These are phyloP conservation scores for Fusarium sp. DNA, from an alignment of 2,329 filamentous ascomycete genomes.

Conservation along the genomic window DNA sequence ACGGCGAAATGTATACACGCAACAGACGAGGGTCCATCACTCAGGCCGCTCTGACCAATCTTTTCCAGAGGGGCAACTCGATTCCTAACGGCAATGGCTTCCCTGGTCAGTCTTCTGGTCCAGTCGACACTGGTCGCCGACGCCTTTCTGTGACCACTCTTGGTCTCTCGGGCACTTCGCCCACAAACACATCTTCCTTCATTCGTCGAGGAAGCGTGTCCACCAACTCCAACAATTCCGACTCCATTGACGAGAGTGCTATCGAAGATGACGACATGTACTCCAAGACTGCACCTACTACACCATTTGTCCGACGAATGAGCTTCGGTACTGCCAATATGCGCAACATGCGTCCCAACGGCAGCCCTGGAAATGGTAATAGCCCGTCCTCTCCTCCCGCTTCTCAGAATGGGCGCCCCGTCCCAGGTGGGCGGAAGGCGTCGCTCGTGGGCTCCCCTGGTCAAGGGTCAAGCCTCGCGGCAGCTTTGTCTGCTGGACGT, in stretches of 20 bases:
- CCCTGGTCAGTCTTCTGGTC: conserved; percentile 51
- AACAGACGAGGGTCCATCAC: conserved; percentile 68
- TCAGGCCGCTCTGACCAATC: conserved; percentile 65
- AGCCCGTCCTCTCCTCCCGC: conserved; percentile 56
- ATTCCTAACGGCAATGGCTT: conserved; percentile 58
- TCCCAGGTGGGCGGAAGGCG: conserved; percentile 49
- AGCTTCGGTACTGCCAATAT: conserved; percentile 88
- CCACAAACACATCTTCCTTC: conserved; percentile 65
- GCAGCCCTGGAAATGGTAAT: conserved; percentile 74
- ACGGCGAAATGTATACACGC: conserved; percentile 56
- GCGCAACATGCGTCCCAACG: conserved; percentile 64
- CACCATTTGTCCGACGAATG: conserved; percentile 84
- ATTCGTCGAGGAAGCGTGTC: conserved; percentile 76
- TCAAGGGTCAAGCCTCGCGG: conserved; percentile 48
- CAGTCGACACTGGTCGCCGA: conserved; percentile 70
- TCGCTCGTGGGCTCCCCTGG: conserved; percentile 41
- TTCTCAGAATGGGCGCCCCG: conserved; percentile 48
- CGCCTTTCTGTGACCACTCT: conserved; percentile 80
- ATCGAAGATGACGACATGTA: conserved; percentile 74
- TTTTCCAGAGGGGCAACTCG: conserved; percentile 69
- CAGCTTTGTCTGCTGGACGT: conserved; percentile 50
- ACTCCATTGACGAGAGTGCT: conserved; percentile 76
- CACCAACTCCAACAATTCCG: conserved; percentile 67
- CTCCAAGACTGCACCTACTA: conserved; percentile 70
- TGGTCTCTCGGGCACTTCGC: conserved; percentile 77